Evolutionary conservation across 345 rosid species (phyloP), one percentile per base, ranked within the genome.

Genomic region (Trapa bicornis): DNA sequence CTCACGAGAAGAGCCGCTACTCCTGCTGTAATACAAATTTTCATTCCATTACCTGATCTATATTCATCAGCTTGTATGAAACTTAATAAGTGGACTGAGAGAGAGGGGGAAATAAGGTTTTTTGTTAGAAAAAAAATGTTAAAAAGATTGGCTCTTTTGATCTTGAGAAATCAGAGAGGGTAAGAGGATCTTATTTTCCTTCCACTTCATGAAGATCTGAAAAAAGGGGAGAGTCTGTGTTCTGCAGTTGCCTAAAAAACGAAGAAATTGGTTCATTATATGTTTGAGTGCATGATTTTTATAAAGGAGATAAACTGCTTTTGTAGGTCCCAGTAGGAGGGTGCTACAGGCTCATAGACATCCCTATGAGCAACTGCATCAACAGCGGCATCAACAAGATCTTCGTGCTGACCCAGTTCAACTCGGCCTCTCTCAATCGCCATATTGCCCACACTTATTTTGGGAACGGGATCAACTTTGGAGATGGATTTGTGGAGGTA

Each of bases 401-500:
- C 8, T 93, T 88, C 38, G 97, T 93, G 48, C 68, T 93, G 70
- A 93, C 98, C 61, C 98, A 93, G 75, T 93, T 88, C 85, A 90
- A 93, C 69, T 93, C 98, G 0, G 84, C 98, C 72, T 87, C 98
- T 72, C 98, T 93, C 61, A 90, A 93, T 73, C 90, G 97, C 65
- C 96, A 93, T 74, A 67, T 93, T 68, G 92, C 98, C 2, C 87
- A 91, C 58, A 90, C 97, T 22, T 93, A 93, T 76, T 87, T 76
- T 56, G 98, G 98, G 45, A 90, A 93, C 72, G 97, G 96, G n/a
- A 66, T 84, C 29, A 93, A 79, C 82, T 93, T 90, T 72, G 98
- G 98, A 13, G 98, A 88, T 74, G 98, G 97, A 67, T 93, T 87
- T 64, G 98, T 93, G 45, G 98, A 93, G 98, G 98, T 92, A 84